phyloP scores from a whole-genome alignment of 2,329 filamentous ascomycete species.

The Claviceps pusilla region DNA sequence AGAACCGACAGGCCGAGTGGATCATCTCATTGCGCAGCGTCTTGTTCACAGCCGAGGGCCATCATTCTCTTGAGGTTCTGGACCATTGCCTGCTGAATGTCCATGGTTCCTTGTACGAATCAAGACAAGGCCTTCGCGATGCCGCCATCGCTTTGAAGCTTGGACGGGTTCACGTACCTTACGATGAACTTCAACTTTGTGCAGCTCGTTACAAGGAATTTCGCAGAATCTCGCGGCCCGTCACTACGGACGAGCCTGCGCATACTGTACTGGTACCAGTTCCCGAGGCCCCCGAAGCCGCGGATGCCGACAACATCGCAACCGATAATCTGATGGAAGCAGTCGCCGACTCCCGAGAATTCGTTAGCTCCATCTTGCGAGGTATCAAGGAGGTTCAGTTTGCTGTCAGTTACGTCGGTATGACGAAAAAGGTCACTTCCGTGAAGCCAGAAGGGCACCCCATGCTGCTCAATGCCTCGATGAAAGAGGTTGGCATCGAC shows the following conservation, averaged over 20 bases:
- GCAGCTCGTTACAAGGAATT: conserved; percentile 38
- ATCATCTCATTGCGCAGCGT: conserved; percentile 74
- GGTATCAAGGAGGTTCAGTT: conserved; percentile 96
- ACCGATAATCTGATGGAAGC: conserved; percentile 60
- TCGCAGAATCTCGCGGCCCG: conserved; percentile 20
- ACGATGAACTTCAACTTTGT: conserved; percentile 65
- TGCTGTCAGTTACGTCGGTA: conserved; percentile 75
- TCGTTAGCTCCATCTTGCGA: conserved; percentile 74
- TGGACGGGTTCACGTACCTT: conserved; percentile 77
- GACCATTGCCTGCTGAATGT: conserved; percentile 82
- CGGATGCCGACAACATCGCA: conserved; percentile 51
- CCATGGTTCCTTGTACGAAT: conserved; percentile 76
- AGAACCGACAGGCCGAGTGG: conserved; percentile 69
- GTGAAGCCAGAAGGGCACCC: conserved; percentile 53
- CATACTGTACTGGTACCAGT: conserved; percentile 57
- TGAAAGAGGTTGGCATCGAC: conserved; percentile 93
- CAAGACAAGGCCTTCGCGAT: conserved; percentile 75
- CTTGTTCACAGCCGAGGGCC: conserved; percentile 72
- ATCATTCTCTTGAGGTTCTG: conserved; percentile 72
- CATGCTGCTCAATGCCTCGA: conserved; percentile 71
- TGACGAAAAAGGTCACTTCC: conserved; percentile 64
- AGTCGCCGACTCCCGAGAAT: conserved; percentile 84
- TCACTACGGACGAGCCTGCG: conserved; percentile 27
- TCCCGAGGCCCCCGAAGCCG: conserved; percentile 64
- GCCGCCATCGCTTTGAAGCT: conserved; percentile 82